phyloP scores from a whole-genome alignment of 192 early-diverging fungal genomes.

The Coemansia furcata region DNA sequence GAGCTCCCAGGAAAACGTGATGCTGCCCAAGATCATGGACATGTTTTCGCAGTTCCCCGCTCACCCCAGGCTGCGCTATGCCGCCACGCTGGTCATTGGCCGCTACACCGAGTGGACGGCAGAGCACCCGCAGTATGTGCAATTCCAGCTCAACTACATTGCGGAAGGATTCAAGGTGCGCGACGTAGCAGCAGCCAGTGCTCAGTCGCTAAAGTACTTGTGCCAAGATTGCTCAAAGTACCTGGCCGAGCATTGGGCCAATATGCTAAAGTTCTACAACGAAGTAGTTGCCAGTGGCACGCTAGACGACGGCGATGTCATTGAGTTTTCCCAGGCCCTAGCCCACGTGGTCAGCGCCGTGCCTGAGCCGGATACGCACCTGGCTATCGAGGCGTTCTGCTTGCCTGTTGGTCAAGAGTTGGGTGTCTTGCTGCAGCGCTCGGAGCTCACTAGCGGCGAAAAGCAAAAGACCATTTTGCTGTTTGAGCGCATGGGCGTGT shows the following conservation, averaged over 20 bases:
- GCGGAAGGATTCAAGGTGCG: constrained; percentile 84
- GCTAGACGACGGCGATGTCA: constrained; percentile 65
- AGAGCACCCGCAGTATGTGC: constrained; percentile 84
- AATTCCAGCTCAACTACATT: constrained; percentile 90
- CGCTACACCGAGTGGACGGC: constrained; percentile 93
- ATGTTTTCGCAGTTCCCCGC: constrained; percentile 79
- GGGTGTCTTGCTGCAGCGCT: constrained; percentile 30
- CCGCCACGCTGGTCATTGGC: constrained; percentile 93
- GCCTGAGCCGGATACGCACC: constrained; percentile 47
- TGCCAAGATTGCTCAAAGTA: constrained; percentile 87
- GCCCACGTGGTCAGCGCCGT: constrained; percentile 85
- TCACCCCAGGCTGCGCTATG: constrained; percentile 94
- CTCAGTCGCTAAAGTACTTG: constrained; percentile 82
- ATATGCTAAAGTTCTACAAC: constrained; percentile 83
- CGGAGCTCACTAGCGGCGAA: constrained; percentile 14
- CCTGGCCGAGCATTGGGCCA: constrained; percentile 71
- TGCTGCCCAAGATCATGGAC: constrained; percentile 91
- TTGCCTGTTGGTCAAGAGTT: constrained; percentile 43
- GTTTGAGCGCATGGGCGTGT: constrained; percentile 48
- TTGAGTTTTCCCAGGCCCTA: constrained; percentile 85
- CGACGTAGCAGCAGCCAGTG: constrained; percentile 82
- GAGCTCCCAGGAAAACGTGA: constrained; percentile 61
- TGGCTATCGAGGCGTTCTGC: constrained; percentile 47
- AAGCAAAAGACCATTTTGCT: constrained; percentile 19
- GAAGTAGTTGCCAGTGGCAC: constrained; percentile 59